These are phyloP conservation scores for Cryptosporidium felis DNA, from an alignment of 169 alveolate genomes.

Conservation along the genomic window DNA sequence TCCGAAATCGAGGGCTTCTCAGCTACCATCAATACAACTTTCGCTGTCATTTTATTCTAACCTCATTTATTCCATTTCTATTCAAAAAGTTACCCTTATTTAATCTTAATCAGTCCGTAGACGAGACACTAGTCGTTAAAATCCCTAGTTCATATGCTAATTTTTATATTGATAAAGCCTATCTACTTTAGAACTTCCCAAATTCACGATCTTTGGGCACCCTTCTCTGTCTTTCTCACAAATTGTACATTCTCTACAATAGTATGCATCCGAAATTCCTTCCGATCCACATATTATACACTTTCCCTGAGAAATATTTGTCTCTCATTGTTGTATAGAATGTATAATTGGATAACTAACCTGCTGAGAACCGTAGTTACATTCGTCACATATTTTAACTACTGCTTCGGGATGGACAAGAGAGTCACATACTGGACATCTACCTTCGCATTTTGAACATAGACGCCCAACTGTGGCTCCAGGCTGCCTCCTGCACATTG, in stretches of 20 bases:
- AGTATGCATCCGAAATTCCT: conserved; percentile 98
- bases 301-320: conserved; percentile 88
- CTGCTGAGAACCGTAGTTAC: conserved; percentile 97
- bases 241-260: conserved; percentile 97
- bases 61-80: too few relatives aligned
- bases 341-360: conserved; percentile 45
- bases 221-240: conserved; percentile 99
- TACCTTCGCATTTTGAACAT: conserved; percentile 98
- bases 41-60: background rate
- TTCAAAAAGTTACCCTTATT: too few relatives aligned
- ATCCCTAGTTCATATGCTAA: conserved; percentile 70
- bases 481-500: conserved; percentile 98
- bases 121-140: conserved; percentile 35
- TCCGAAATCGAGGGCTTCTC: conserved; percentile 99
- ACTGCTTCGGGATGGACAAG: conserved; percentile 96
- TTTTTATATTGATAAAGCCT: conserved; percentile 95
- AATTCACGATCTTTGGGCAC: conserved; percentile 97
- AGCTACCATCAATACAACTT: conserved; percentile 96
- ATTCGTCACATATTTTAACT: conserved; percentile 98
- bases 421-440: conserved; percentile 99
- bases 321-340: too few relatives aligned
- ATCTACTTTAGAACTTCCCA: conserved; percentile 98
- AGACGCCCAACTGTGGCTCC: conserved; percentile 98
- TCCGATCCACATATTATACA: conserved; percentile 98
- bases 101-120: too few relatives aligned